phyloP scores from a whole-genome alignment of 768 basidiomycete genomes.

The Russula foetens region DNA sequence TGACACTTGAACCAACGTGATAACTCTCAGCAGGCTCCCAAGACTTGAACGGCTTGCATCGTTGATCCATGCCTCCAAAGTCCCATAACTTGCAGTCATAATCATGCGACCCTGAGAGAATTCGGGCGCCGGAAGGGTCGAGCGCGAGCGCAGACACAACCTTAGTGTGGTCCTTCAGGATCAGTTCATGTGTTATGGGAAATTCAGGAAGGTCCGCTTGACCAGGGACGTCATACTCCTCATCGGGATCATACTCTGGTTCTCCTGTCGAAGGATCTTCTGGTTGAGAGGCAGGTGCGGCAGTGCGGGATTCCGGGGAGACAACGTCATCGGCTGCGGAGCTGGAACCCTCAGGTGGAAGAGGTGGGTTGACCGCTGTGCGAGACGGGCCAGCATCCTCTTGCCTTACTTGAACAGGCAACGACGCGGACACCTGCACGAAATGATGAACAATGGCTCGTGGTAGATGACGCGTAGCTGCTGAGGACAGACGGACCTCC shows the following conservation, averaged over 20 bases:
- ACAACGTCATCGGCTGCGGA: background rate
- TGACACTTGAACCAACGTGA: constrained; percentile 48
- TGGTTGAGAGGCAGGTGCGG: constrained; percentile 7
- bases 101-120: constrained; percentile 90
- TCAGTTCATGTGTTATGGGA: constrained; percentile 85
- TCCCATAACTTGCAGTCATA: constrained; percentile 99
- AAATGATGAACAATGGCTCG: background rate
- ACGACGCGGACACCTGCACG: constrained; percentile 3
- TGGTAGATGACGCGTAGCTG: background rate
- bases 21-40: constrained; percentile 95
- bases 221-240: constrained; percentile 35
- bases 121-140: constrained; percentile 89
- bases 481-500: constrained; percentile 27
- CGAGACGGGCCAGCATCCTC: constrained; percentile 24
- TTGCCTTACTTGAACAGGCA: constrained; percentile 17
- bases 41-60: constrained; percentile 90
- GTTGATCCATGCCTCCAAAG: constrained; percentile 93
- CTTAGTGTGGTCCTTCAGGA: constrained; percentile 92
- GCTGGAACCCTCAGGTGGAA: background rate
- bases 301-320: background rate
- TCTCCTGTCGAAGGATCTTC: constrained; percentile 20
- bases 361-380: constrained; percentile 19
- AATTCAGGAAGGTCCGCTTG: constrained; percentile 52
- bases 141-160: constrained; percentile 88
- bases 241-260: constrained; percentile 32